Conservation (phyloP, 2,329 filamentous ascomycete species). For the Magnaporthales sp. region DNA sequence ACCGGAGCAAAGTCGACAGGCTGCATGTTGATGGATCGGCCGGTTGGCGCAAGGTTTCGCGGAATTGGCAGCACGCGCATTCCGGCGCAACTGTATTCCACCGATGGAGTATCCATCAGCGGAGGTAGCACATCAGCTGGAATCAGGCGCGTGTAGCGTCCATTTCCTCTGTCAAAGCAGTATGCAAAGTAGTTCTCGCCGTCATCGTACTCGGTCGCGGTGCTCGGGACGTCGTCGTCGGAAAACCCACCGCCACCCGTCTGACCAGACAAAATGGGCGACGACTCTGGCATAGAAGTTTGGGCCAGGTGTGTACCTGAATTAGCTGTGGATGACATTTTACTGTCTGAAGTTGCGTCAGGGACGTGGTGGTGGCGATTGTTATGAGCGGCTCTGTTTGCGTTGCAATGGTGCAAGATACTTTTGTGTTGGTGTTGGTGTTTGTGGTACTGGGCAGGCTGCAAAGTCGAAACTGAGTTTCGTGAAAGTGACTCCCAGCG, state of each 20-base stretch:
- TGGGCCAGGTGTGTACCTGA: background rate
- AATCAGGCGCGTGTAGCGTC: slow-evolving; percentile 43
- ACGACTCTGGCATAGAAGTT: background rate
- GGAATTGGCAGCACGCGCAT: slow-evolving; percentile 40
- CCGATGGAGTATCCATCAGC: slow-evolving; percentile 31
- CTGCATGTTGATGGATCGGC: background rate
- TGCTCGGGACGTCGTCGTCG: background rate
- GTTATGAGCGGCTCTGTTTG: background rate
- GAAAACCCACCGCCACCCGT: background rate
- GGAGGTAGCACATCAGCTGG: slow-evolving; percentile 44
- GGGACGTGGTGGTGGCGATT: background rate
- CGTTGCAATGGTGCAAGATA: background rate
- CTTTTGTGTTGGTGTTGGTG: background rate
- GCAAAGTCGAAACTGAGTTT: background rate
- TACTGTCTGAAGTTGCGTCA: background rate
- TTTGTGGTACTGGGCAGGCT: background rate
- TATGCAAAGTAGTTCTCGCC: slow-evolving; percentile 23
- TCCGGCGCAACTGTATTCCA: slow-evolving; percentile 27
- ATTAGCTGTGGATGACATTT: background rate
- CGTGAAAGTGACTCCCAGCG: background rate
- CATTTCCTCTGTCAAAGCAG: slow-evolving; percentile 44
- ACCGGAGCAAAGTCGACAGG: background rate
- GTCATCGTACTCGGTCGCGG: background rate
- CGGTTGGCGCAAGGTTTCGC: slow-evolving; percentile 6
- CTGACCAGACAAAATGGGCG: background rate